Evolutionary conservation across 805 yeast genomes (phyloP).

Genomic region (Myxozyma neotropica): DNA sequence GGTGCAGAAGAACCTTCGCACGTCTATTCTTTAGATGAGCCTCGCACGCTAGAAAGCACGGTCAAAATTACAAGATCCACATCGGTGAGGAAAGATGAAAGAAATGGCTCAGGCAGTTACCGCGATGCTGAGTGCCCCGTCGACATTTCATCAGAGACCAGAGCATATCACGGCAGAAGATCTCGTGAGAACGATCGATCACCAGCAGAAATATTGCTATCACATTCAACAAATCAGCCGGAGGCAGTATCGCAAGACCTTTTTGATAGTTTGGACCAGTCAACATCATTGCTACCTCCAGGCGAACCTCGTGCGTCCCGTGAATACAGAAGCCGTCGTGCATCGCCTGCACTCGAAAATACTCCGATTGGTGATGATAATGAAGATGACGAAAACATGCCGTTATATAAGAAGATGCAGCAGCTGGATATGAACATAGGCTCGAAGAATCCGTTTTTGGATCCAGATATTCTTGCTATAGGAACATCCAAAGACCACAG

Average conservation of each 20-base stretch:
- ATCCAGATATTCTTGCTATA: slow-evolving; percentile 16
- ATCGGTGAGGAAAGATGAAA: not conserved
- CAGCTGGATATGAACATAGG: slow-evolving; percentile 18
- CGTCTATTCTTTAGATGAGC: not conserved
- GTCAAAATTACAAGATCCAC: not conserved
- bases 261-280: not conserved
- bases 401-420: slow-evolving; percentile 22
- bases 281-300: not conserved
- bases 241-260: not conserved
- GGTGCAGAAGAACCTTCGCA: not conserved
- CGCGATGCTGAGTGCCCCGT: too few species aligned
- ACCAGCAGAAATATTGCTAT: too few species aligned
- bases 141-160: too few species aligned
- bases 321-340: not conserved
- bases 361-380: not conserved
- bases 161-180: too few species aligned
- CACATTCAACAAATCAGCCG: too few species aligned
- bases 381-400: slow-evolving; percentile 27
- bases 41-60: too few species aligned
- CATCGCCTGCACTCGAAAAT: not conserved
- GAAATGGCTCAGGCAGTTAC: not conserved
- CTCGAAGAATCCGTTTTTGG: slow-evolving; percentile 28
- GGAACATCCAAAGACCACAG: not conserved
- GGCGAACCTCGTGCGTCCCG: not conserved
- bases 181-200: too few species aligned